Base-by-base conservation (phyloP, 306 rosid species). In the Vicia faba region DNA sequence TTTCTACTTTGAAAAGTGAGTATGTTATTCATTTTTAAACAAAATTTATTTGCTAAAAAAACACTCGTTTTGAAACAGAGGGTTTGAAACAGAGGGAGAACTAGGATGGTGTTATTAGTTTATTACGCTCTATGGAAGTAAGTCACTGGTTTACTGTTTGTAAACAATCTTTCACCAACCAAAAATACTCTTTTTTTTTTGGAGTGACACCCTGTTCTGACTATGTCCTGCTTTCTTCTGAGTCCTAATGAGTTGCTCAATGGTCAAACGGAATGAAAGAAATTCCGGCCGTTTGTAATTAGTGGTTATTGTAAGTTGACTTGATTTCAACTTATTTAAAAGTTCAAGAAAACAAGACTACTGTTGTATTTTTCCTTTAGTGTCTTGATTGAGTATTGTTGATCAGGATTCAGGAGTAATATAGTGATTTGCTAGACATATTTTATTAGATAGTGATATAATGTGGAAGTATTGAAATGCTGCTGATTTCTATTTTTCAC, bases 401-500 rank as follows among this genome's bases (percentile, higher is more conserved):
- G 64, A 38, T 63, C 59, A 16, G 62, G 59, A 51, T 28, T 63
- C 59, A 16, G 62, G 59, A 51, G 54, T 65, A 40, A 15, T 23
- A 46, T n/a, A 41, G 60, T 39, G 45, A 62, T 61, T 40, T 67
- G 7, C 46, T 75, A 20, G 44, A 55, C 61, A 55, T 23, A 23
- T 54, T 26, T 68, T 44, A 18, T 62, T 56, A 55, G 26, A 35
- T 15, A 43, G 68, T 67, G 44, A 53, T 35, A 50, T 33, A 40
- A 67, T 53, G 51, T 44, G 54, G 5, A 48, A 66, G 8, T 67
- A 64, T 29, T 31, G 14, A 18, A 23, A 51, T 54, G 31, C 78
- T 39, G 23, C 66, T 66, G 56, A 67, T 73, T 61, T 73, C 20
- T 73, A 2, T 69, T 44, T 64, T 66, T 76, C n/a, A 69, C 62